Base-by-base conservation (phyloP, 176 grass and related monocot genomes). In the Luzula sylvatica region DNA sequence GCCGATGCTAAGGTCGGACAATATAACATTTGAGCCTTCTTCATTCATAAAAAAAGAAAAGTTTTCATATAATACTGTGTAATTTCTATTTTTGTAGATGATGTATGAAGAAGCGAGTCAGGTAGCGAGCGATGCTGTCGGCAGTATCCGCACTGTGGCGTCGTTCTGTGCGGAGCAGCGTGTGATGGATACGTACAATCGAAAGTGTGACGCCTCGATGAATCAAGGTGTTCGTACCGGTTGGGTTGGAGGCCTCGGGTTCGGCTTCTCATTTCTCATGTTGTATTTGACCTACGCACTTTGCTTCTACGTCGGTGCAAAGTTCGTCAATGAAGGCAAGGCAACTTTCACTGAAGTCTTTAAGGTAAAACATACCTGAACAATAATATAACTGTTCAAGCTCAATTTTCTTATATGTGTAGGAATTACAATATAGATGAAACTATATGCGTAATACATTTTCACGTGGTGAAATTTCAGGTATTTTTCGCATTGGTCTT, bases 71-170 rank as follows among this genome's bases (percentile, higher is more conserved):
- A 22, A n/a, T n/a, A 35, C 1, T 5, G 5, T 17, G 26, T 63
- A 14, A 63, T 46, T 48, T 17, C 17, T 50, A 50, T 16, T 38
- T 65, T 12, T 22, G 32, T 29, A 81, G 78, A 23, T 56, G 52
- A 81, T 65, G 65, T 81, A 81, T 60, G 71, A 81, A 68, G 78
- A 81, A 53, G 71, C 78, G 65, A 75, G 70, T 70, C 71, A 81
- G 57, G 71, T 81, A 41, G 65, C 78, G 58, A 61, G 62, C 52
- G 78, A 81, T 66, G 71, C 71, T 23, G 65, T 81, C 4, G 60
- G 78, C n/a, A 62, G 78, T 44, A 75, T 81, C 20, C 55, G 71
- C 55, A 81, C 71, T 26, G 65, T 81, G 26, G 71, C 78, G 45
- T 81, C 71, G 14, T 81, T 81, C 21, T 81, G 63, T 69, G 77